Evolutionary conservation across 768 basidiomycete species (phyloP).

Genomic region (Gymnopilus junonius): DNA sequence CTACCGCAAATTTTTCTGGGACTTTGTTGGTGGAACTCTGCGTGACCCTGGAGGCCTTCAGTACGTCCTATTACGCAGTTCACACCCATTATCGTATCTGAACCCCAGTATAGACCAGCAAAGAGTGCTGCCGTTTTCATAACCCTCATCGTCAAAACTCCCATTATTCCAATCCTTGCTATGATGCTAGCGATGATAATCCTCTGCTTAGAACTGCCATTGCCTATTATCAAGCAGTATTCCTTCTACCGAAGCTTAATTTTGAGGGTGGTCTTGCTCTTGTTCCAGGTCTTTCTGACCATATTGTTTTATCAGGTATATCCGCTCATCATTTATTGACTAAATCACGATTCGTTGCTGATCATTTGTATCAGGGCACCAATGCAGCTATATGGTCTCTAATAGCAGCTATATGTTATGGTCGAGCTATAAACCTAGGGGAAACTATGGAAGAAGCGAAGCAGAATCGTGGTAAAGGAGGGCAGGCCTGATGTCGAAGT

Average conservation of each 20-base stretch:
- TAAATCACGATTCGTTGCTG: conserved; percentile 5
- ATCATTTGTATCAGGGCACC: conserved; percentile 63
- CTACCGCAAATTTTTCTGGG: conserved; percentile 97
- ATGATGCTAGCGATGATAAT: conserved; percentile 64
- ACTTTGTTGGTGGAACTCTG: conserved; percentile 83
- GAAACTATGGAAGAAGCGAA: conserved; percentile 74
- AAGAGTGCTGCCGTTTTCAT: conserved; percentile 66
- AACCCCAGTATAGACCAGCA: conserved; percentile 52
- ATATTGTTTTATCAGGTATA: conserved; percentile 80
- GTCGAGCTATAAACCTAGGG: conserved; percentile 64
- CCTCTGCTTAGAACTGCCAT: conserved; percentile 73
- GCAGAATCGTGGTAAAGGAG: conserved; percentile 61
- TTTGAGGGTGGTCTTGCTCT: conserved; percentile 62
- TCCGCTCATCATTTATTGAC: neutral
- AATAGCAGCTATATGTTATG: conserved; percentile 71
- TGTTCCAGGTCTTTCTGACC: conserved; percentile 64
- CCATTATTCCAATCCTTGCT: conserved; percentile 72
- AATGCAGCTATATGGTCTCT: conserved; percentile 83
- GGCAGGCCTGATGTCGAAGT: conserved; percentile 49
- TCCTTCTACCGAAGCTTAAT: conserved; percentile 69
- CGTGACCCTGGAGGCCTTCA: conserved; percentile 81
- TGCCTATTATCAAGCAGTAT: conserved; percentile 58
- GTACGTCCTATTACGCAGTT: conserved; percentile 45
- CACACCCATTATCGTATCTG: neutral
- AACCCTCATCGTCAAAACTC: conserved; percentile 74